These are phyloP conservation scores for Excoecaria cochinchinensis DNA, from an alignment of 345 rosid species.

Conservation along the genomic window DNA sequence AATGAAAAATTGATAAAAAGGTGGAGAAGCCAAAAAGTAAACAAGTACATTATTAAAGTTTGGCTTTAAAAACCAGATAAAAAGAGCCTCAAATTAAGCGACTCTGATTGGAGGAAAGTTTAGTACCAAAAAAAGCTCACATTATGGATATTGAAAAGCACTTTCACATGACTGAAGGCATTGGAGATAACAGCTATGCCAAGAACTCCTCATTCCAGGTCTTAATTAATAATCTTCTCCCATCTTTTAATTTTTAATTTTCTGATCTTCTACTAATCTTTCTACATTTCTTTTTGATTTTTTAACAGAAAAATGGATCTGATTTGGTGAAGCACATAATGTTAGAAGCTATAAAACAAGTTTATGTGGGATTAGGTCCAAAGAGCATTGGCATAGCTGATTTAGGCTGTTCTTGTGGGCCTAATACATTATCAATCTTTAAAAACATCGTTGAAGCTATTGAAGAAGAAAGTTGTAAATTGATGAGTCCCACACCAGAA, in stretches of 20 bases:
- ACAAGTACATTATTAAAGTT: constrained; percentile 5
- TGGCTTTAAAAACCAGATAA: constrained; percentile 12
- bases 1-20: background rate
- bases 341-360: constrained; percentile 48
- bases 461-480: constrained; percentile 26
- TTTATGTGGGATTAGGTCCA: constrained; percentile 35
- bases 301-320: constrained; percentile 62
- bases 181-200: constrained; percentile 71
- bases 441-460: constrained; percentile 44
- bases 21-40: background rate
- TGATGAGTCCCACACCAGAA: constrained; percentile 37
- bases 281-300: background rate
- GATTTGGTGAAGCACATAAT: constrained; percentile 67
- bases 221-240: too few species aligned
- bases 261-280: too few species aligned
- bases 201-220: constrained; percentile 71
- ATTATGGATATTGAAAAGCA: constrained; percentile 40
- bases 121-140: background rate
- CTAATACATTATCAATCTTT: constrained; percentile 47
- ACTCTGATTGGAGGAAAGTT: background rate
- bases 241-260: too few species aligned
- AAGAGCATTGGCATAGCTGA: constrained; percentile 50
- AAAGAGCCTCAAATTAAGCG: background rate
- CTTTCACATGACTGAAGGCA: constrained; percentile 53
- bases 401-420: constrained; percentile 58